Conservation (phyloP, 371 early-diverging fungal species). For the Mucor saturninus region DNA sequence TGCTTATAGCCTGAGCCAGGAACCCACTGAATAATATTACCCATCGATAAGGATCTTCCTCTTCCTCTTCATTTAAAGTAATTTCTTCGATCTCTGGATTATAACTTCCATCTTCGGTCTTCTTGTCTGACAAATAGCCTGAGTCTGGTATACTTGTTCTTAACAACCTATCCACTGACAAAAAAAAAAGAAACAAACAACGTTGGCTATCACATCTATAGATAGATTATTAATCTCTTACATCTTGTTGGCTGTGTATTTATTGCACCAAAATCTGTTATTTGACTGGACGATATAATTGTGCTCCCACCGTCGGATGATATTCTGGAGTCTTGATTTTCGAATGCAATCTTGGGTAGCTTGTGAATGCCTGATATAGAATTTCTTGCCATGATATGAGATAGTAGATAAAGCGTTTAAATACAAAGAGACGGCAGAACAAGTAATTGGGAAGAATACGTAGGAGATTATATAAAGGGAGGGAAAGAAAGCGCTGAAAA, state of each 20-base stretch:
- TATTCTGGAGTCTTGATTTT: not conserved
- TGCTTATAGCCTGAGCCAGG: constrained; percentile 41
- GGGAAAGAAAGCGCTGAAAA: too few species aligned
- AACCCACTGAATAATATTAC: constrained; percentile 36
- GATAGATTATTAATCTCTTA: not conserved
- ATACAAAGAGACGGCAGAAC: not conserved
- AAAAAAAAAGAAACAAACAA: not conserved
- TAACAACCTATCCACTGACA: constrained; percentile 11
- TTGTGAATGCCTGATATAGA: constrained; percentile 6
- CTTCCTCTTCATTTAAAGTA: constrained; percentile 7
- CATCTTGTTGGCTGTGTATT: constrained; percentile 9
- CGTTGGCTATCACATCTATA: not conserved
- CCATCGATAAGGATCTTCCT: constrained; percentile 41
- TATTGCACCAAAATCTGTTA: constrained; percentile 15
- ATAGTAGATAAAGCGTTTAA: not conserved
- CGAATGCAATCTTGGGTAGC: constrained; percentile 15
- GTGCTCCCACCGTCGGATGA: constrained; percentile 20
- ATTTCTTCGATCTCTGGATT: not conserved
- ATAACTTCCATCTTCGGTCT: constrained; percentile 1
- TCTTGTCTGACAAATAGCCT: constrained; percentile 21
- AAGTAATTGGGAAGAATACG: not conserved
- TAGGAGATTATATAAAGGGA: too few species aligned
- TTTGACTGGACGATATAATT: constrained; percentile 8
- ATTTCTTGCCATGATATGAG: constrained; percentile 7
- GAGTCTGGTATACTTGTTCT: constrained; percentile 12